A percentile compares a stretch with the other conserved stretches of the same genome.
These are phyloP conservation scores for Fusarium ambrosium DNA, from an alignment of 2,329 filamentous ascomycete species.

Conservation along the genomic window DNA sequence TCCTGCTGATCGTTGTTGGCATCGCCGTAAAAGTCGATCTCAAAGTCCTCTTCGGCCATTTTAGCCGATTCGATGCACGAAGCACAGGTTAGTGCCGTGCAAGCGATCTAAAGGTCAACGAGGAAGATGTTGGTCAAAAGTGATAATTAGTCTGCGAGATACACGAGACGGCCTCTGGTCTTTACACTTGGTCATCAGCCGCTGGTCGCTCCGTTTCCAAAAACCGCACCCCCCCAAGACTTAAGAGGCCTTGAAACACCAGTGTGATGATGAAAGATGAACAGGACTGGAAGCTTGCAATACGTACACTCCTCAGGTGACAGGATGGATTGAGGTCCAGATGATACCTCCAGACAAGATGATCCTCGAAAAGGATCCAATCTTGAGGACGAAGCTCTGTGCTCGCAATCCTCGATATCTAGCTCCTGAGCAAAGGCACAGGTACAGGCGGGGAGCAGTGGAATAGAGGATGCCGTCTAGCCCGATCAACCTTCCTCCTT, in stretches of 20 bases:
- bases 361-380: slow-evolving; percentile 47
- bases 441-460: slow-evolving; percentile 38
- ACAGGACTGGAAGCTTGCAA: slow-evolving; percentile 59
- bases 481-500: slow-evolving; percentile 40
- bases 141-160: slow-evolving; percentile 49
- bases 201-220: slow-evolving; percentile 39
- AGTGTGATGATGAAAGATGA: slow-evolving; percentile 43
- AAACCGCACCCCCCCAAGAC: slow-evolving; percentile 18
- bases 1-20: slow-evolving; percentile 62
- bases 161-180: slow-evolving; percentile 44
- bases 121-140: slow-evolving; percentile 30
- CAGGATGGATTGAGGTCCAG: slow-evolving; percentile 41
- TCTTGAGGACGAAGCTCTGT: slow-evolving; percentile 75
- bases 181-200: slow-evolving; percentile 46
- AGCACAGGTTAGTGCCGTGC: slow-evolving; percentile 34
- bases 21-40: slow-evolving; percentile 80
- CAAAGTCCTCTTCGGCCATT: slow-evolving; percentile 80
- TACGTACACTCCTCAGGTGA: slow-evolving; percentile 67
- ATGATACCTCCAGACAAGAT: slow-evolving; percentile 38
- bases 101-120: slow-evolving; percentile 19
- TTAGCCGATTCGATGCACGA: slow-evolving; percentile 39
- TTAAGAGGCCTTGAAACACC: slow-evolving; percentile 27
- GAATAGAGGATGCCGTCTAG: slow-evolving; percentile 36
- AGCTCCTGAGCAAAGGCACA: slow-evolving; percentile 38
- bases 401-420: slow-evolving; percentile 59